Conservation (phyloP, 305 asterid species). For the Ilex paraguariensis region DNA sequence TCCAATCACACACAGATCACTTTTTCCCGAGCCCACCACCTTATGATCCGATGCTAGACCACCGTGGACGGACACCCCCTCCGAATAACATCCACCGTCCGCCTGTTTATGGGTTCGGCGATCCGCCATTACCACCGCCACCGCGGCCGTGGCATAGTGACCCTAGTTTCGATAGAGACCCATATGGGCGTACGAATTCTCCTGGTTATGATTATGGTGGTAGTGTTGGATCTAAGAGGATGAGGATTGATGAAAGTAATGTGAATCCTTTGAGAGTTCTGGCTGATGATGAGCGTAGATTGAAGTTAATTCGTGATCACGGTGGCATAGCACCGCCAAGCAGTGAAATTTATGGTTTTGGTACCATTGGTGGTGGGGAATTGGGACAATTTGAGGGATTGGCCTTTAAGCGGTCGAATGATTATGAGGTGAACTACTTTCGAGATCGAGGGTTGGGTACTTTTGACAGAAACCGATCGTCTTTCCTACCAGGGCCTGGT, state of each 20-base stretch:
- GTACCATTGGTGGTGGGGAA: neutral
- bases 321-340: conserved; percentile 29
- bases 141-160: conserved; percentile 33
- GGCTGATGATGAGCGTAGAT: conserved; percentile 65
- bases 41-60: conserved; percentile 59
- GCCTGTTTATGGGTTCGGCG: conserved; percentile 14
- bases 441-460: conserved; percentile 14
- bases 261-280: conserved; percentile 9
- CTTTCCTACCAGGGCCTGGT: conserved; percentile 17
- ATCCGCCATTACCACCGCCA: conserved; percentile 7
- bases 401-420: neutral
- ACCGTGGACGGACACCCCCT: conserved; percentile 28
- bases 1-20: conserved; percentile 1
- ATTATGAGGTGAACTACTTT: conserved; percentile 12
- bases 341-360: conserved; percentile 14
- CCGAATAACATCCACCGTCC: conserved; percentile 24
- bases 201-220: conserved; percentile 26
- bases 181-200: conserved; percentile 24
- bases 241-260: conserved; percentile 35
- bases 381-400: neutral
- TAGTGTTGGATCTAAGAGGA: conserved; percentile 55
- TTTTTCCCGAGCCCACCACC: conserved; percentile 8
- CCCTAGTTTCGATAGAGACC: conserved; percentile 29
- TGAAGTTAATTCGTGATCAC: conserved; percentile 76
- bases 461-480: conserved; percentile 22